Evolutionary conservation across 768 basidiomycete genomes (phyloP), one percentile per base, ranked within the genome.

Genomic region (Gloeostereum incarnatum): DNA sequence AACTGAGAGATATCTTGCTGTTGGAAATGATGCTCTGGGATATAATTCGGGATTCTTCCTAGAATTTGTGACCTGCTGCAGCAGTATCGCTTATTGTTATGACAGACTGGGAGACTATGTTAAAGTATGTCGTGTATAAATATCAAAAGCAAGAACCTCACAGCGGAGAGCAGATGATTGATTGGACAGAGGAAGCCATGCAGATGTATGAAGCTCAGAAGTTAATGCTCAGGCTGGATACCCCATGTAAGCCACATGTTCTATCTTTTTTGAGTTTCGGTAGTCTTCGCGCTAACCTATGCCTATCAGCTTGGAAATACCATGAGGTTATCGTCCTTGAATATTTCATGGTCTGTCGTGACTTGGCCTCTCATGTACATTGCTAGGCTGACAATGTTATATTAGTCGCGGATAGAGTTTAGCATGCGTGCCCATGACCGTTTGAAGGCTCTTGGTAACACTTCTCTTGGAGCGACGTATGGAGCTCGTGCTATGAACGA

Each of bases 361-460:
- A n/a, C n/a, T n/a, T n/a, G n/a, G n/a, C n/a, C n/a, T n/a, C n/a
- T n/a, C n/a, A n/a, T n/a, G n/a, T n/a, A n/a, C n/a, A n/a, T n/a
- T n/a, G n/a, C n/a, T n/a, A n/a, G n/a, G n/a, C n/a, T n/a, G n/a
- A n/a, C n/a, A n/a, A n/a, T n/a, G n/a, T 7, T 22, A 10, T 22
- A 20, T 6, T 7, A 35, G 35, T 21, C 23, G 19, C 35, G 8
- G 6, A 35, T 21, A 13, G 23, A 35, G 23, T 20, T 7, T 22
- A 13, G 23, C 5, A 10, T 35, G 18, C 35, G 35, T 7, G 16
- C 13, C 5, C 23, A 35, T 35, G 13, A 10, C 20, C 10, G 7
- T 5, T 35, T 35, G 19, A 20, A 13, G 7, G 20, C 35, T 10
- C 35, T 35, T 22, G 35, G 35, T n/a, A 35, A 35, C 35, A 35